phyloP scores from a whole-genome alignment of 2,329 filamentous ascomycete genomes.

The Byssothecium circinans region DNA sequence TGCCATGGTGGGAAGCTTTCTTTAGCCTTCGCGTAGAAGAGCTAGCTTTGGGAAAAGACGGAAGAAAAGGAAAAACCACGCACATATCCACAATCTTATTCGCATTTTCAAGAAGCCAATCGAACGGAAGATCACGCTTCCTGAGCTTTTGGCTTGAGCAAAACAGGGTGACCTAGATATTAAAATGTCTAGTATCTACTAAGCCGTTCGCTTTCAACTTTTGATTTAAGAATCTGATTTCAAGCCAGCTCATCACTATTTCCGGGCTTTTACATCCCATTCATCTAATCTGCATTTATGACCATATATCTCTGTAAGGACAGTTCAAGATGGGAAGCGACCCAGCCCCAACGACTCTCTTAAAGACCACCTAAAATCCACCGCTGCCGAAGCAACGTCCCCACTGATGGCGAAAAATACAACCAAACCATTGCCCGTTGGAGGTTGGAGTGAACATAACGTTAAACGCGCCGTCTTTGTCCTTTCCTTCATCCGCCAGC shows the following conservation, averaged over 20 bases:
- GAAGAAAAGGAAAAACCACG: background rate
- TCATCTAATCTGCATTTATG: too few relatives aligned
- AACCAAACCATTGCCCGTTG: slow-evolving; percentile 27
- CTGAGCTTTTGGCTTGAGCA: background rate
- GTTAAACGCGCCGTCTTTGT: slow-evolving; percentile 33
- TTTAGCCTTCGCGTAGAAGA: background rate
- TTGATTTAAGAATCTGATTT: too few relatives aligned
- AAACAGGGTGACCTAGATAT: too few relatives aligned
- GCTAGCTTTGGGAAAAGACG: background rate
- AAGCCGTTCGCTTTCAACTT: too few relatives aligned
- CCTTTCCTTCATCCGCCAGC: slow-evolving; percentile 22
- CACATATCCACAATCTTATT: background rate
- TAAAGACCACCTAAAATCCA: slow-evolving; percentile 15
- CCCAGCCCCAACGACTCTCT: slow-evolving; percentile 9
- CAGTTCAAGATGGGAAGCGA: slow-evolving; percentile 4
- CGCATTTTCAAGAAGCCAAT: too few relatives aligned
- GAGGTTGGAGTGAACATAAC: slow-evolving; percentile 35
- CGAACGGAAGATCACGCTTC: too few relatives aligned
- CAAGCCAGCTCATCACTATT: too few relatives aligned
- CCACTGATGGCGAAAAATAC: slow-evolving; percentile 24
- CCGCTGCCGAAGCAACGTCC: slow-evolving; percentile 22
- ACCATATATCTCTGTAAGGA: too few relatives aligned
- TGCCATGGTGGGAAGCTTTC: background rate
- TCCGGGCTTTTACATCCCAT: too few relatives aligned
- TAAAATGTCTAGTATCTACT: too few relatives aligned